Base-by-base conservation (phyloP, 768 basidiomycete species). In the Podaxis mareebaensis region DNA sequence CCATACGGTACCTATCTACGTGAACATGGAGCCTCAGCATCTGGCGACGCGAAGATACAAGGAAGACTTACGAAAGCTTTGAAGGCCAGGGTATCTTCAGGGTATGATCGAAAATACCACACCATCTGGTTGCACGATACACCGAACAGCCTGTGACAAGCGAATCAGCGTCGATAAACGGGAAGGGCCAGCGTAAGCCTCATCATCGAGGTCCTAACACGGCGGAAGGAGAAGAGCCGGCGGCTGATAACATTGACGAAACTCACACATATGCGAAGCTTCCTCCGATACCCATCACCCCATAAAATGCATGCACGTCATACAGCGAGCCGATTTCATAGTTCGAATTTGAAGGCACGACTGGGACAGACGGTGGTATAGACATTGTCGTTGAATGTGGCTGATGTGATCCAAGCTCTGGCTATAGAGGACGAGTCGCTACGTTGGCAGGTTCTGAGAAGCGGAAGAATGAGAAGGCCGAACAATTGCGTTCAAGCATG, bases 41-140 rank as follows among this genome's bases (percentile, higher is more conserved):
- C 28, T 4, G 28, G 6, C 1, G 28, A 28, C n/a, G 42, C 28
- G 42, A 28, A 28, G n/a, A 13, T 17, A 44, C 42, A 17, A 44
- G 12, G 2, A 44, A 44, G n/a, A 28, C 58, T 13, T 17, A 58
- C 58, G 20, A 58, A 58, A 12, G 44, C 17, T 49, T 49, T 58
- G 44, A 58, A 58, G 4, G 1, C 26, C 36, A 24, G 26, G 22
- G 58, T 46, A 13, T 58, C 58, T 22, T n/a, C 26, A 12, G 58
- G 28, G 17, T 58, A 58, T 4, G 58, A 58, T 48, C 58, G 58
- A 30, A 58, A 58, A 39, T 58, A 58, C 58, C 58, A 58, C 2
- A 49, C n/a, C 15, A 49, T 49, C n/a, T 58, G 58, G 12, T 46
- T 58, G 28, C 30, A 48, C 4, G 58, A 46, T 48, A 58, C n/a